phyloP scores from a whole-genome alignment of 163 green algal genomes.

The Prototheca cutis region DNA sequence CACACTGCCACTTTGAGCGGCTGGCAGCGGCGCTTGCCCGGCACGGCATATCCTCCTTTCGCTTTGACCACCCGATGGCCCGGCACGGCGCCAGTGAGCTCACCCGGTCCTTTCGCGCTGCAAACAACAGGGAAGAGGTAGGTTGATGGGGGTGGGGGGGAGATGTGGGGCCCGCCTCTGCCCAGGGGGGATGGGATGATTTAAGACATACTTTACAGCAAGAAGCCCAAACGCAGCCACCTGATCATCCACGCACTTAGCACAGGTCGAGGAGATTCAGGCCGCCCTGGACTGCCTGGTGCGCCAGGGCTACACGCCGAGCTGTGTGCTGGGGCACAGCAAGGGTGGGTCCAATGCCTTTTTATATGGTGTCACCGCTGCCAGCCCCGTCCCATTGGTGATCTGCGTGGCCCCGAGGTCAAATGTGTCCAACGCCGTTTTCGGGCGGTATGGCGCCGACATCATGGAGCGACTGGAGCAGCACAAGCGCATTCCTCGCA shows the following conservation, averaged over 20 bases:
- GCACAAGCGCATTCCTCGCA: slow-evolving; percentile 5
- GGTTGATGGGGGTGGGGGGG: no score
- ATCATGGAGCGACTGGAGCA: slow-evolving; percentile 20
- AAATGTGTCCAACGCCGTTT: slow-evolving; percentile 12
- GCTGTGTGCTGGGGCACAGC: slow-evolving; percentile 24
- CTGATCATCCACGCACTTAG: neutral
- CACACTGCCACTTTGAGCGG: slow-evolving; percentile 23
- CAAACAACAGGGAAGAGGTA: slow-evolving; percentile 30
- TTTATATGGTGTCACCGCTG: slow-evolving; percentile 4
- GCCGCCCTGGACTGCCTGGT: slow-evolving; percentile 11
- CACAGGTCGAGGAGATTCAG: slow-evolving; percentile 9
- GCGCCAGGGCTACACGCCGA: slow-evolving; percentile 9
- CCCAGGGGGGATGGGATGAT: no score
- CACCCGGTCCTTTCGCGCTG: slow-evolving; percentile 17
- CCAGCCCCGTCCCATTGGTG: slow-evolving; percentile 12
- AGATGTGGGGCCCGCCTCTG: no score
- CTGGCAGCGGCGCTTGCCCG: slow-evolving; percentile 15
- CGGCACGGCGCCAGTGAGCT: slow-evolving; percentile 14
- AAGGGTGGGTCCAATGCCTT: slow-evolving; percentile 28
- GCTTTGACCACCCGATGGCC: slow-evolving; percentile 29
- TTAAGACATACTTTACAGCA: no score
- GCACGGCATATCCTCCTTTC: slow-evolving; percentile 13
- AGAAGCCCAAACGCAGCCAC: neutral
- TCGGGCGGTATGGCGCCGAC: slow-evolving; percentile 23
- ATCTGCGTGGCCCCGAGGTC: slow-evolving; percentile 25